These are phyloP conservation scores for Pichia sp. DNA, from an alignment of 1,139 yeast species.

Conservation along the genomic window DNA sequence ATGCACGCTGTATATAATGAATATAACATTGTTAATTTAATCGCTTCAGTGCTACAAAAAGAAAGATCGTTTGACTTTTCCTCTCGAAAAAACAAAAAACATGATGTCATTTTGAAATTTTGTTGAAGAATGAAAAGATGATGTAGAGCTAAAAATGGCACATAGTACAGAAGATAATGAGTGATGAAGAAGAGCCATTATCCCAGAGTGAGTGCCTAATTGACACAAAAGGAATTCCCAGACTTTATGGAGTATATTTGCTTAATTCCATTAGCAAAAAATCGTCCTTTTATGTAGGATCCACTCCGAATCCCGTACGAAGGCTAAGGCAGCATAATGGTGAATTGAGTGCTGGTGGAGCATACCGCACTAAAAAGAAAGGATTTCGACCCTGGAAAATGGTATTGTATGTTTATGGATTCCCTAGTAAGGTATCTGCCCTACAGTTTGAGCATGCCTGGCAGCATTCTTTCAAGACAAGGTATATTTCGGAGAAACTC, in stretches of 20 bases:
- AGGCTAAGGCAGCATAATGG: conserved; percentile 78
- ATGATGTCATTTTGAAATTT: too few species aligned
- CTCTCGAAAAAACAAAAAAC: too few species aligned
- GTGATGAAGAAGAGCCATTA: too few species aligned
- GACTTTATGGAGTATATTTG: conserved; percentile 58
- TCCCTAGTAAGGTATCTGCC: conserved; percentile 64
- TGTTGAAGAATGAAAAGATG: too few species aligned
- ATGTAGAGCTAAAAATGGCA: too few species aligned
- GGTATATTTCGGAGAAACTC: conserved; percentile 38
- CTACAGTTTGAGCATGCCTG: conserved; percentile 71
- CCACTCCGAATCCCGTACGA: conserved; percentile 66
- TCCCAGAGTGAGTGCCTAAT: too few species aligned
- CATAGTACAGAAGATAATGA: too few species aligned
- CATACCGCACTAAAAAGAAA: conserved; percentile 48
- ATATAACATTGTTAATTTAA: too few species aligned
- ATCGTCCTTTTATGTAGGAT: conserved; percentile 60
- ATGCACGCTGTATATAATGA: too few species aligned
- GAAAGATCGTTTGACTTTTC: too few species aligned
- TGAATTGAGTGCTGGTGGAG: conserved; percentile 52
- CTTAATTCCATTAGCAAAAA: conserved; percentile 50
- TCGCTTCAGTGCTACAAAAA: too few species aligned
- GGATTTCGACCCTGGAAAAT: conserved; percentile 70
- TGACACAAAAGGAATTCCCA: conserved; percentile 3
- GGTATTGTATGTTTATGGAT: conserved; percentile 55
- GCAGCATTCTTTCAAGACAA: conserved; percentile 62